Conservation (phyloP, 352 stramenopile species). For the Paralagenidium karlingii region DNA sequence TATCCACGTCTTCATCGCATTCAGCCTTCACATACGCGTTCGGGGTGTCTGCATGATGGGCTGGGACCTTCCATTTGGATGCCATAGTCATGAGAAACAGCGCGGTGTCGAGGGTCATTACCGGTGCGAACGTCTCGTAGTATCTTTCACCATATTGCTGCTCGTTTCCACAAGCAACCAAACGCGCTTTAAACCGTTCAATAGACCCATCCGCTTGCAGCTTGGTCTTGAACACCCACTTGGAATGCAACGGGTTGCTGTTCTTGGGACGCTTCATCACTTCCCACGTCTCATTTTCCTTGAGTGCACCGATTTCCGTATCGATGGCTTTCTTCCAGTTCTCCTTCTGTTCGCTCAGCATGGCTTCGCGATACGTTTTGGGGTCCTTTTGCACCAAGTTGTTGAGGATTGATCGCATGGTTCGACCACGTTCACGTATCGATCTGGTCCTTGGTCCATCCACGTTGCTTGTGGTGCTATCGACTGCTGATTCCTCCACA, state of each 20-base stretch:
- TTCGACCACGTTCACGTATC: too few species aligned
- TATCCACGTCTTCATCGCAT: conserved; percentile 7
- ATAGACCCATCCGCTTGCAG: not conserved
- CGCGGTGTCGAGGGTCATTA: conserved; percentile 1
- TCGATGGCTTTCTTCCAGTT: conserved; percentile 1
- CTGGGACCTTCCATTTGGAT: not conserved
- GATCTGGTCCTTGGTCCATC: too few species aligned
- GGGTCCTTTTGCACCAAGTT: too few species aligned
- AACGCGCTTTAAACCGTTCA: conserved; percentile 2
- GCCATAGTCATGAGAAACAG: conserved; percentile 2
- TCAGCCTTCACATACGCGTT: conserved; percentile 5
- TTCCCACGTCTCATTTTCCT: conserved; percentile 4
- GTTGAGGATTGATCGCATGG: too few species aligned
- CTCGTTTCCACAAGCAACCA: conserved; percentile 2
- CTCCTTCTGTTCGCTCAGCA: not conserved
- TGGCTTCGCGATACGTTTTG: conserved; percentile 8
- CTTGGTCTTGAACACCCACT: conserved; percentile 7
- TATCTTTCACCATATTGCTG: conserved; percentile 2
- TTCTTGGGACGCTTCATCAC: not conserved
- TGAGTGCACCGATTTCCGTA: not conserved
- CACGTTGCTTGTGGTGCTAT: too few species aligned
- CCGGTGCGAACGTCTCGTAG: conserved; percentile 1
- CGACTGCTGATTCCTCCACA: too few species aligned
- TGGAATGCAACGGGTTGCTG: conserved; percentile 5
- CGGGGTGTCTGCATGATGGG: conserved; percentile 1